Evolutionary conservation across 768 basidiomycete genomes (phyloP).

Genomic region (Podaxis carcinomalis): DNA sequence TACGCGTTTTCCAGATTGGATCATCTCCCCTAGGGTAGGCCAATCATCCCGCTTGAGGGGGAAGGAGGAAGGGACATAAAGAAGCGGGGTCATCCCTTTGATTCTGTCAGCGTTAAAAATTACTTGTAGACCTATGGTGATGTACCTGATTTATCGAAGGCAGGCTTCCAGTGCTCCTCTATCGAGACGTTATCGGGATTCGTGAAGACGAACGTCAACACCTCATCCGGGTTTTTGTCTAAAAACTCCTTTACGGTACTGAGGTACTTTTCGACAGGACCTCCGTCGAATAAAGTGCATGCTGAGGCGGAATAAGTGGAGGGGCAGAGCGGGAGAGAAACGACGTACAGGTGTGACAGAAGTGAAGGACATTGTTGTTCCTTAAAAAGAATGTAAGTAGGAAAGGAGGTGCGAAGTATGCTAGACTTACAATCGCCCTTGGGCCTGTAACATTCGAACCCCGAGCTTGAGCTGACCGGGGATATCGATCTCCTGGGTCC

Average conservation of each 20-base stretch:
- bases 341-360: conserved; percentile 61
- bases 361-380: conserved; percentile 43
- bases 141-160: conserved; percentile 47
- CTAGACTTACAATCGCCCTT: conserved; percentile 37
- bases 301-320: conserved; percentile 5
- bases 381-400: conserved; percentile 1
- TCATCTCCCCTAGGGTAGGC: conserved; percentile 60
- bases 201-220: conserved; percentile 60
- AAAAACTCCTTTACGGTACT: conserved; percentile 48
- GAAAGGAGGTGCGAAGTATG: background rate
- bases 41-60: conserved; percentile 44
- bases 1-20: conserved; percentile 51
- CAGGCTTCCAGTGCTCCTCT: conserved; percentile 41
- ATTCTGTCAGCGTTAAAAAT: background rate
- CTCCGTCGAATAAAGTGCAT: conserved; percentile 47
- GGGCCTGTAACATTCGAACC: conserved; percentile 50
- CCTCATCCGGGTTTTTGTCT: conserved; percentile 57
- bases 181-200: conserved; percentile 55
- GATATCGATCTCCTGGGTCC: conserved; percentile 46
- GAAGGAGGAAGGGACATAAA: conserved; percentile 46
- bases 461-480: conserved; percentile 41
- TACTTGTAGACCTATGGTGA: background rate
- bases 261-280: conserved; percentile 43
- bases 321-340: background rate
- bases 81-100: conserved; percentile 32